Base-by-base conservation (phyloP, 495 filamentous ascomycete species). In the Tuber brumale region DNA sequence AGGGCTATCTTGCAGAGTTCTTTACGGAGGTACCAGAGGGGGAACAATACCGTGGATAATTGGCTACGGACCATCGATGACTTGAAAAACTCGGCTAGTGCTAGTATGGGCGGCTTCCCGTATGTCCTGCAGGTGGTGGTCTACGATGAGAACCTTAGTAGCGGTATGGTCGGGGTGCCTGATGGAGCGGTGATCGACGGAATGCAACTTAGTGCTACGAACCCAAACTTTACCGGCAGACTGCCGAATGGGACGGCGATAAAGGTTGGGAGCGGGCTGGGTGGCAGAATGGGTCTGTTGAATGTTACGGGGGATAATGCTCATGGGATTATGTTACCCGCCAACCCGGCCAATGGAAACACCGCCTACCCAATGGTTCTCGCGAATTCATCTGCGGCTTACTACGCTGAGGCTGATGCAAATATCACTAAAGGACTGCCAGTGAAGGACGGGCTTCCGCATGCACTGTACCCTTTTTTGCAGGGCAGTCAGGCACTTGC, bases 1-100 rank as follows among this genome's bases (percentile, higher is more conserved):
- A 86, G 90, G 46, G 79, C 90, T 10, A 80, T 89, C 41, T 84
- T 91, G 4, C 90, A 91, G 76, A 80, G 80, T 35, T 85, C 90
- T 16, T 82, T 92, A 8, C 79, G 85, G 77, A 85, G 88, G 18
- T 91, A 91, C 76, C 69, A 84, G 78, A n/a, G 80, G 14, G 87
- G 87, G 19, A 88, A 90, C 76, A 84, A 84, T 21, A 85, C 89
- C 12, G 74, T 79, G 8, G 82, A 81, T 2, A 91, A 90, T 70
- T 92, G 90, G 90, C 74, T 70, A 0, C 84, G 81, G 12, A 84
- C 89, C 10, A 73, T 80, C 14, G 77, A 81, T 23, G 90, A 92
- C 82, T 80, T 91, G 42, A 81, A 87, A 74, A 86, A 85, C 42
- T 88, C 87, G 12, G 81, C 90, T 14, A 83, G 80, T 0, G 85